Evolutionary conservation across 2,329 filamentous ascomycete species (phyloP), one percentile per base, ranked within the genome.

Genomic region (Emmonsiellopsis sp.): DNA sequence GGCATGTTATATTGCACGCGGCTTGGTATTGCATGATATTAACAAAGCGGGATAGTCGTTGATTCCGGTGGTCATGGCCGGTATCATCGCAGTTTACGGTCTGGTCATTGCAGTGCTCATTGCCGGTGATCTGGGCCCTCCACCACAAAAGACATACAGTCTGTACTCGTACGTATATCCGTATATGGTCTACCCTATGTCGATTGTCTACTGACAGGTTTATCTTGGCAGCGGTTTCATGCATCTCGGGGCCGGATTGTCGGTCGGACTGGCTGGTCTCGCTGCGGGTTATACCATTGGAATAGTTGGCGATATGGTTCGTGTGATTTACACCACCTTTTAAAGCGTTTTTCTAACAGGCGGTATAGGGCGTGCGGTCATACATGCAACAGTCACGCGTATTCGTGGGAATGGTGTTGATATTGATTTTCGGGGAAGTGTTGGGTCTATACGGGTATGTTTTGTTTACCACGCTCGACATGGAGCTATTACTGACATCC

Each of bases 381-480:
- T 97, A 94, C 75, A 95, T 98, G 90, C 83, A 89, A 65, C 93
- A 98, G 72, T 94, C 88, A 49, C 83, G 92, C 58, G 87, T 98
- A 60, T 98, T 96, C 63, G 93, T 98, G 49, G 93, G 93, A 71
- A 97, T 97, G 93, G 92, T 98, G 46, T 75, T 98, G 64, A 97
- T 97, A 62, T 80, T 97, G 58, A 98, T 98, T 81, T 98, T 98
- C 68, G 93, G 89, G 54, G 93, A 98, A 78, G 93, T 98, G 14
- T 70, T 98, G 68, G 93, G 93, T 70, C 84, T 98, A 34, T 98
- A 98, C 66, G 93, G 93, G 89, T 95, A 78, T 61, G 85, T 52
- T 61, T 37, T 88, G 89, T 86, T 92, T 21, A 11, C 10, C 31
- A 27, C 21, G 21, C 3, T 27, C 21, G 21, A 27, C 5, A 45